Conservation (phyloP, 371 early-diverging fungal species). For the Mucor sp. region DNA sequence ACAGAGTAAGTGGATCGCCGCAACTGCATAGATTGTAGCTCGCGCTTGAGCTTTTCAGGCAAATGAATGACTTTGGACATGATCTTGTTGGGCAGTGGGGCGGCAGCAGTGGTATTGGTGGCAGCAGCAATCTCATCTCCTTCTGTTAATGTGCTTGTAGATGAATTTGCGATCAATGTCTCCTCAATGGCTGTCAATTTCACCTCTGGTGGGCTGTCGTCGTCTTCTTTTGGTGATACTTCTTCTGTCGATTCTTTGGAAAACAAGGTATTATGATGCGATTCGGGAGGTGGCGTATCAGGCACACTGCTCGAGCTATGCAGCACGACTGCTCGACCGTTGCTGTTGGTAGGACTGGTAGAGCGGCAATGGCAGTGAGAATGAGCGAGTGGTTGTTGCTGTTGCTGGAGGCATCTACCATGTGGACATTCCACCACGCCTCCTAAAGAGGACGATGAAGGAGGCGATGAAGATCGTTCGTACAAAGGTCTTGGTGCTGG, state of each 20-base stretch:
- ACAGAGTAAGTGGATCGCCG: slow-evolving; percentile 23
- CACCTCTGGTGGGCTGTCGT: no score
- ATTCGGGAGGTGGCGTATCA: slow-evolving; percentile 19
- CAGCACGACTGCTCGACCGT: neutral
- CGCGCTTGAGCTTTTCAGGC: slow-evolving; percentile 21
- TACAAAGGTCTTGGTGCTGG: neutral
- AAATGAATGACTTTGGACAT: neutral
- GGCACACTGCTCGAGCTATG: neutral
- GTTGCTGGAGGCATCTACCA: neutral
- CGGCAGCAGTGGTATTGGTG: neutral
- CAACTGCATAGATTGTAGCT: slow-evolving; percentile 20
- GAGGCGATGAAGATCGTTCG: neutral
- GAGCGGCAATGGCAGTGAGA: neutral
- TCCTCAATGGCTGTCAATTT: neutral
- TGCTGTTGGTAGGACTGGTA: neutral
- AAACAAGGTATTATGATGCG: neutral
- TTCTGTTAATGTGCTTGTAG: slow-evolving; percentile 12
- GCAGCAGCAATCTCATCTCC: neutral
- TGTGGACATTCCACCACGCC: neutral
- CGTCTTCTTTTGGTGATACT: neutral
- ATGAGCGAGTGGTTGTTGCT: neutral
- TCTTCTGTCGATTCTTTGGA: neutral
- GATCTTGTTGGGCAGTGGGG: neutral
- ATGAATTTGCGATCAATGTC: neutral
- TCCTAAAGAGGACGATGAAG: neutral